Conservation (phyloP, 2,329 filamentous ascomycete species). For the Stachybotrys chartarum region DNA sequence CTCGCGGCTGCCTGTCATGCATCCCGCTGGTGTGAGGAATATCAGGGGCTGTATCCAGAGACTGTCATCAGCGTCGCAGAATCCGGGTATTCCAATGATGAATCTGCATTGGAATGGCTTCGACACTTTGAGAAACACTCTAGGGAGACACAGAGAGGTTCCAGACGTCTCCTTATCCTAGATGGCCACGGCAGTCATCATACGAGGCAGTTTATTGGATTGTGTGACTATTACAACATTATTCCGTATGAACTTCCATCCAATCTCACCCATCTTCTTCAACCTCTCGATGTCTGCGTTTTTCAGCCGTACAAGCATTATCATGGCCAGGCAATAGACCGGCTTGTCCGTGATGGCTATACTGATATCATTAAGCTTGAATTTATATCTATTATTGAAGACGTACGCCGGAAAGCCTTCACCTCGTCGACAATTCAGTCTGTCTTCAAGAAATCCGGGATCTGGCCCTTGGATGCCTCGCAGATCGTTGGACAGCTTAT, state of each 20-base stretch:
- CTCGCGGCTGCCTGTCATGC: slow-evolving; percentile 1
- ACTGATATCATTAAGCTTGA: neutral
- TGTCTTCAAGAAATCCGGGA: neutral
- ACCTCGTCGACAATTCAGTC: neutral
- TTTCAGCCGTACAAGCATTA: too few relatives aligned
- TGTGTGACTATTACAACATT: neutral
- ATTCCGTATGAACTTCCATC: neutral
- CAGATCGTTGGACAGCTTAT: neutral
- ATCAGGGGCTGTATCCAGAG: too few relatives aligned
- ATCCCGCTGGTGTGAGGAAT: slow-evolving; percentile 4
- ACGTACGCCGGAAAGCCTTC: neutral
- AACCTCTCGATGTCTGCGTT: too few relatives aligned
- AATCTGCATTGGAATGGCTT: too few relatives aligned
- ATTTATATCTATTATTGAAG: neutral
- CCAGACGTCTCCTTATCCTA: slow-evolving; percentile 1
- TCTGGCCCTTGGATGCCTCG: neutral
- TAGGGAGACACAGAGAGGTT: neutral
- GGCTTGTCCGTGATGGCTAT: neutral
- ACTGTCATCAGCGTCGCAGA: too few relatives aligned
- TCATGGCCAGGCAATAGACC: too few relatives aligned
- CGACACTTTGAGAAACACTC: neutral
- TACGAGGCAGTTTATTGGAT: slow-evolving; percentile 1
- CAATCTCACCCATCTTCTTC: too few relatives aligned
- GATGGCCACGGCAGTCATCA: slow-evolving; percentile 1
- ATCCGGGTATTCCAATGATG: too few relatives aligned